These are phyloP conservation scores for Hevea brasiliensis DNA, from an alignment of 345 rosid genomes.

Conservation along the genomic window DNA sequence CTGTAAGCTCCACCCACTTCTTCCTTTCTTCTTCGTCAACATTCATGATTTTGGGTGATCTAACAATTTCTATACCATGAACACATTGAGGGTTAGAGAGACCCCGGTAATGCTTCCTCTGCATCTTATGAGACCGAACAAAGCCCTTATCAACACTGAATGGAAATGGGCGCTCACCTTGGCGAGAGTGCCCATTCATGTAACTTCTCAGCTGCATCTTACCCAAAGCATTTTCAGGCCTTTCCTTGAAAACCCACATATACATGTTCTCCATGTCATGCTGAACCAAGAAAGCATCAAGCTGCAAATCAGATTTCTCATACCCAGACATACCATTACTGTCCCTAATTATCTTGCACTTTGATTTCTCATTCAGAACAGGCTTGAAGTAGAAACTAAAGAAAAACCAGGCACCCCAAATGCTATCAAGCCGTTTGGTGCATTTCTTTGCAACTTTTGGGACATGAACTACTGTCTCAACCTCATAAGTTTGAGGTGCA, in stretches of 20 bases:
- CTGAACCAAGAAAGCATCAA: slow-evolving; percentile 88
- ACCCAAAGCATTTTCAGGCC: slow-evolving; percentile 95
- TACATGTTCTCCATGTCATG: slow-evolving; percentile 99
- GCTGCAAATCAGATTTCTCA: slow-evolving; percentile 82
- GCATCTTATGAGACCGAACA: slow-evolving; percentile 95
- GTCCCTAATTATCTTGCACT: slow-evolving; percentile 66
- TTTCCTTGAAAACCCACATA: slow-evolving; percentile 98
- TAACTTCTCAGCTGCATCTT: slow-evolving; percentile 98
- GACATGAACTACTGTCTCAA: slow-evolving; percentile 57
- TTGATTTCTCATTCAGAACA: slow-evolving; percentile 77
- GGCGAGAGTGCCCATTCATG: slow-evolving; percentile 98
- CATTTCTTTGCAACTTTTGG: slow-evolving; percentile 74
- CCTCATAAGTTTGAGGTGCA: slow-evolving; percentile 68
- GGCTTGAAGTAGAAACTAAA: slow-evolving; percentile 95
- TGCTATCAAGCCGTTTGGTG: slow-evolving; percentile 74
- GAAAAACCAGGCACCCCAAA: slow-evolving; percentile 99
- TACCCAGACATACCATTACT: slow-evolving; percentile 77
- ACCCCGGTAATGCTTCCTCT: slow-evolving; percentile 94
- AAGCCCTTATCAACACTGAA: slow-evolving; percentile 95
- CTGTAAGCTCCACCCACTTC: slow-evolving; percentile 91
- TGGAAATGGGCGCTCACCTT: slow-evolving; percentile 89
- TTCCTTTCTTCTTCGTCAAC: slow-evolving; percentile 87
- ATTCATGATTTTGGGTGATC: slow-evolving; percentile 64
- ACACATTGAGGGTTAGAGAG: slow-evolving; percentile 94
- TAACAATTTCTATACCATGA: slow-evolving; percentile 84